Evolutionary conservation across 768 basidiomycete genomes (phyloP).

Genomic region (Asterophora parasitica): DNA sequence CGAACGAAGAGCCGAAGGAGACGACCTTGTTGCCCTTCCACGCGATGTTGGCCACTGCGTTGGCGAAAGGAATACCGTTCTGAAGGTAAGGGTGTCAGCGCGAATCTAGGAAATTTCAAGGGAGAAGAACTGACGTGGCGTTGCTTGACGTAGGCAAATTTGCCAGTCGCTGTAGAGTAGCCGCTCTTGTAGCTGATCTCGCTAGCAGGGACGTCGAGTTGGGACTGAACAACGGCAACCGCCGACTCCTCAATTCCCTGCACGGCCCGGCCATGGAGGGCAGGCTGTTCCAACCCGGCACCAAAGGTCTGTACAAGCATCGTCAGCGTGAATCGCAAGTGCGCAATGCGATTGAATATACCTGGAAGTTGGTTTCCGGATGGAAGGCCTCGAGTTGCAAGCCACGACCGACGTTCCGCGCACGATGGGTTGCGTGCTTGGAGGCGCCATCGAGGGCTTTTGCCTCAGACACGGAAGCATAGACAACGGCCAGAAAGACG

Average conservation of each 20-base stretch:
- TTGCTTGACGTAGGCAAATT: conserved; percentile 21
- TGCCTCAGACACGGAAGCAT: conserved; percentile 13
- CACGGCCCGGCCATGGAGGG: background rate
- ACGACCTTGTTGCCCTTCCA: conserved; percentile 23
- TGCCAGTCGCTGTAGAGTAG: conserved; percentile 14
- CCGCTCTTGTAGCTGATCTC: conserved; percentile 13
- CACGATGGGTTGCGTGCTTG: conserved; percentile 1
- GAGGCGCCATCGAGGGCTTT: background rate
- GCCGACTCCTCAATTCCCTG: background rate
- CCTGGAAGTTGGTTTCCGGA: conserved; percentile 1
- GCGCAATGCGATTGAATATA: background rate
- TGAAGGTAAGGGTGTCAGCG: background rate
- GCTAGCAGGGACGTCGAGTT: background rate
- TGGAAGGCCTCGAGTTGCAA: conserved; percentile 1
- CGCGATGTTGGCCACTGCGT: conserved; percentile 18
- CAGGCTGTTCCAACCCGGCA: conserved; percentile 3
- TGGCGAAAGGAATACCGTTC: conserved; percentile 17
- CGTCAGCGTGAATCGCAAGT: background rate
- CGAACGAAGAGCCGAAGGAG: conserved; percentile 42
- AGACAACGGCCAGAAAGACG: conserved; percentile 21
- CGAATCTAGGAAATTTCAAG: background rate
- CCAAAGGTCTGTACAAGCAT: conserved; percentile 2
- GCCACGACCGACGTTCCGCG: conserved; percentile 1
- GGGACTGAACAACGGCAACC: conserved; percentile 3
- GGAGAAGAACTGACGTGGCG: conserved; percentile 15